These are phyloP conservation scores for Tricholomella constricta DNA, from an alignment of 768 basidiomycete genomes.

Conservation along the genomic window DNA sequence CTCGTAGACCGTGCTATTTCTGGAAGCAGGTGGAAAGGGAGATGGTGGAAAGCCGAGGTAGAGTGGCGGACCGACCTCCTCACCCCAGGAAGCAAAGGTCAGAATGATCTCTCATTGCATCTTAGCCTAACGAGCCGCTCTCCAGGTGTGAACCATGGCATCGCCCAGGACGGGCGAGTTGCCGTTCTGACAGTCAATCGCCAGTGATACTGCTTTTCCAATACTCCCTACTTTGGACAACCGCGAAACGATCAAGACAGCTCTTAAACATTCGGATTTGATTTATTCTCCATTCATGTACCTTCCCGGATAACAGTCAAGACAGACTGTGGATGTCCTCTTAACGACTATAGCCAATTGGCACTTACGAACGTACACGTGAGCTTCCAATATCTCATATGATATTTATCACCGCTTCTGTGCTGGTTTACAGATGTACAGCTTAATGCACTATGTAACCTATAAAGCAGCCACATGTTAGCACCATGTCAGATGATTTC, in stretches of 20 bases:
- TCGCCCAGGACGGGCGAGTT: slow-evolving; percentile 77
- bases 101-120: slow-evolving; percentile 12
- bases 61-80: slow-evolving; percentile 76
- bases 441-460: no score
- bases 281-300: slow-evolving; percentile 10
- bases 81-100: slow-evolving; percentile 68
- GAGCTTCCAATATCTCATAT: no score
- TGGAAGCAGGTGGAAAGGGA: slow-evolving; percentile 62
- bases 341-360: no score
- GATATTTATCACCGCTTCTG: background rate
- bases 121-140: background rate
- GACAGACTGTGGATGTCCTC: slow-evolving; percentile 1
- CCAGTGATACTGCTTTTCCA: background rate
- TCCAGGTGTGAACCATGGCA: slow-evolving; percentile 78
- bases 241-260: background rate
- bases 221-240: background rate
- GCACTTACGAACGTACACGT: no score
- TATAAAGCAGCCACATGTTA: no score
- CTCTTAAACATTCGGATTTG: background rate
- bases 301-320: no score
- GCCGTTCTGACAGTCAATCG: slow-evolving; percentile 70
- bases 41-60: slow-evolving; percentile 76
- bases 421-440: background rate
- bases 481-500: no score
- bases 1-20: slow-evolving; percentile 66